Evolutionary conservation across 192 early-diverging fungal genomes (phyloP), one percentile per base, ranked within the genome.

Genomic region (Coemansia sp.): DNA sequence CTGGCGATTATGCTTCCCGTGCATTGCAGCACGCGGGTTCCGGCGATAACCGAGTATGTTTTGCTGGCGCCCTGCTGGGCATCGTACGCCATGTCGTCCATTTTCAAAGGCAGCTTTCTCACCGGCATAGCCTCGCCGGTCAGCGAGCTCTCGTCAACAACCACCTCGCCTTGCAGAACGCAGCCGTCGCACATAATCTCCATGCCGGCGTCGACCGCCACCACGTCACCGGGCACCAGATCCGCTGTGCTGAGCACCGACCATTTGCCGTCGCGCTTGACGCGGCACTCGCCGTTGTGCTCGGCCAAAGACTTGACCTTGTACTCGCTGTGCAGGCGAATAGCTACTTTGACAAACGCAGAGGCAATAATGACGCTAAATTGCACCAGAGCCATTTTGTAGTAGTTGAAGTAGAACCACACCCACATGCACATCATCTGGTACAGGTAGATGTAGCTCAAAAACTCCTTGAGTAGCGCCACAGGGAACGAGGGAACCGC

Each of bases 61-160:
- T 89, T 90, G 57, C 77, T 60, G 38, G 69, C 42, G 16, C 83
- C 75, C 4, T 58, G 40, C n/a, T 58, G 32, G 3, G 38, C n/a
- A 28, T 82, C 71, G 56, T 84, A 86, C 0, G 66, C 22, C 4
- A 59, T 56, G 31, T 78, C 74, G 48, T 90, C 88, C 60, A 80
- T 63, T 56, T 84, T 84, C 28, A 90, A 75, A 16, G 91, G 67
- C 55, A 92, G 84, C 71, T 93, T 93, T 60, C 89, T 85, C 49
- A 93, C 86, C 1, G 92, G 92, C 64, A 89, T 83, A 5, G 92
- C 90, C 83, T 93, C 92, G 59, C 89, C 92, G 0, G 91, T 93
- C 48, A 93, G 75, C 20, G 86, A 84, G 45, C 83, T 85, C 61
- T 93, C 92, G 72, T 93, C 89, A 22, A 87, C 87, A 18, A 93